Evolutionary conservation across 805 yeast genomes (phyloP).

Genomic region (Metschnikowia matae): DNA sequence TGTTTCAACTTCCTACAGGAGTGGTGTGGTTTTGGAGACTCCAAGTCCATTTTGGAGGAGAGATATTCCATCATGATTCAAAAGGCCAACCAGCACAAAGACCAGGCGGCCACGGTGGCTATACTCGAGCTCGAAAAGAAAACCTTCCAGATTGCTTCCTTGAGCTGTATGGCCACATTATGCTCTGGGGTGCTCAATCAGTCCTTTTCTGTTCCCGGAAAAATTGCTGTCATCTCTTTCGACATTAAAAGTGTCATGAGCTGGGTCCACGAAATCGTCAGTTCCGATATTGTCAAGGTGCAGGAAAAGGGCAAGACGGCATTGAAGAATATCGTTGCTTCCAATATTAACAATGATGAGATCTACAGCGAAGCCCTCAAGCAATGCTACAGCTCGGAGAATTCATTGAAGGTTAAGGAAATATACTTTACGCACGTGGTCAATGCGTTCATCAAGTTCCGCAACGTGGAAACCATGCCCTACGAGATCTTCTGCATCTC

Average conservation of each 20-base stretch:
- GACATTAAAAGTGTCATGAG: slow-evolving; percentile 62
- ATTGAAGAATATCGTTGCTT: slow-evolving; percentile 57
- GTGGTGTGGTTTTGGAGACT: slow-evolving; percentile 91
- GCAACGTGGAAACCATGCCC: slow-evolving; percentile 33
- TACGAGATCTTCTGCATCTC: slow-evolving; percentile 73
- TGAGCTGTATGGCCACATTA: slow-evolving; percentile 80
- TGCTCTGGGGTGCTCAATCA: slow-evolving; percentile 70
- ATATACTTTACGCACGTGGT: slow-evolving; percentile 71
- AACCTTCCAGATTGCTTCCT: slow-evolving; percentile 63
- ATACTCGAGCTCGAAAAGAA: slow-evolving; percentile 76
- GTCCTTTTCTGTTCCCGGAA: slow-evolving; percentile 42
- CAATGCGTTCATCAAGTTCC: slow-evolving; percentile 43
- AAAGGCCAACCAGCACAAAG: slow-evolving; percentile 36
- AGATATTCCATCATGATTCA: slow-evolving; percentile 59
- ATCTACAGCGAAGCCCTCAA: slow-evolving; percentile 56
- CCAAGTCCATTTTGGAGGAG: slow-evolving; percentile 55
- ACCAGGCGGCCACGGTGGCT: slow-evolving; percentile 54
- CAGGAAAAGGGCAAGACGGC: slow-evolving; percentile 68
- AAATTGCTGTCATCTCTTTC: slow-evolving; percentile 57
- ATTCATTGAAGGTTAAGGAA: slow-evolving; percentile 49
- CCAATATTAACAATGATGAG: slow-evolving; percentile 53
- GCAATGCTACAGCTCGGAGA: slow-evolving; percentile 65
- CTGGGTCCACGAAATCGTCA: slow-evolving; percentile 78
- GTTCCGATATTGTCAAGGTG: slow-evolving; percentile 52
- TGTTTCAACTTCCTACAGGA: slow-evolving; percentile 80